Evolutionary conservation across 2,329 filamentous ascomycete species (phyloP).

Genomic region (Penicillium frequentans): DNA sequence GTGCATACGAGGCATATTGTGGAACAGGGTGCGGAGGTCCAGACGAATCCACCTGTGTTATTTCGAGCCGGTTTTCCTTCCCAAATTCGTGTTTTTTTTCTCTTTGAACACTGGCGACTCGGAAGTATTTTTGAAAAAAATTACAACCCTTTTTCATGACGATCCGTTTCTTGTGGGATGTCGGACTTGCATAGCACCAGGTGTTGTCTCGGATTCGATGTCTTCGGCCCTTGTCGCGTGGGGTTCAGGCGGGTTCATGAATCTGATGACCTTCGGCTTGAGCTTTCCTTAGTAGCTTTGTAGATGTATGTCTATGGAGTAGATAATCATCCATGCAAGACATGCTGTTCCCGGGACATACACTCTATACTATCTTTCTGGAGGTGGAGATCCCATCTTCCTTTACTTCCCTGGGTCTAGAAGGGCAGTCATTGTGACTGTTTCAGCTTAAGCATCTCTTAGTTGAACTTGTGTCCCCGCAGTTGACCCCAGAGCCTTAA

Average conservation of each 20-base stretch:
- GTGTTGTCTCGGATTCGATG: background rate
- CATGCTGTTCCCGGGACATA: background rate
- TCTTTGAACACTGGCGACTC: constrained; percentile 23
- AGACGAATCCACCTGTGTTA: constrained; percentile 28
- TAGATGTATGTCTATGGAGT: background rate
- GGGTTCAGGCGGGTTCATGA: constrained; percentile 9
- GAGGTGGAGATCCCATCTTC: background rate
- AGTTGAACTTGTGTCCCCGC: background rate
- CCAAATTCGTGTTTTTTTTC: constrained; percentile 24
- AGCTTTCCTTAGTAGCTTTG: background rate
- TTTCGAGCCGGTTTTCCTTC: constrained; percentile 26
- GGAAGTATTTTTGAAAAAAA: constrained; percentile 27
- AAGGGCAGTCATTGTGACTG: too few species aligned
- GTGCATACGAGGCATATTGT: constrained; percentile 28
- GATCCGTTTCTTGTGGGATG: background rate
- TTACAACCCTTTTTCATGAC: constrained; percentile 22
- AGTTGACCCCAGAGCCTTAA: background rate
- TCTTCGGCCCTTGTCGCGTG: constrained; percentile 4
- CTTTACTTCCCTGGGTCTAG: background rate
- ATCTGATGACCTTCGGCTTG: constrained; percentile 8
- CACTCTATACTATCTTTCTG: background rate
- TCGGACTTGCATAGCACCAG: background rate
- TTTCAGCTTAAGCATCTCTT: background rate
- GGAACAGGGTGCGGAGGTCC: constrained; percentile 22
- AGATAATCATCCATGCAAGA: background rate